Evolutionary conservation across 2,329 filamentous ascomycete genomes (phyloP).

Genomic region (Colletotrichum karsti): DNA sequence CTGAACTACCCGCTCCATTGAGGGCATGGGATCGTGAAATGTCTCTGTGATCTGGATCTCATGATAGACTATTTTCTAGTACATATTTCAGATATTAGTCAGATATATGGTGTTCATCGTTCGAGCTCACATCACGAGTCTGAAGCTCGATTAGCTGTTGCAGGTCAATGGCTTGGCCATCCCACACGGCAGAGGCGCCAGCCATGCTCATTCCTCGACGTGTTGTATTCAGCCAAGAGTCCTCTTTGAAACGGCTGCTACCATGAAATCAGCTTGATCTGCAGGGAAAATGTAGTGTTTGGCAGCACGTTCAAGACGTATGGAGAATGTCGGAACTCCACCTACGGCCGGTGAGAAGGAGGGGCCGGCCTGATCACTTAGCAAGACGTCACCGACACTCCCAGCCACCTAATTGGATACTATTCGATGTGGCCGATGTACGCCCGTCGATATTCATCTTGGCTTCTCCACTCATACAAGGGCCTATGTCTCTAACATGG

Average conservation of each 20-base stretch:
- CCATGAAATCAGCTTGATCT: neutral
- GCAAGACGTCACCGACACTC: neutral
- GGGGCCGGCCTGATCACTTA: constrained; percentile 6
- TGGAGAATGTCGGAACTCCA: constrained; percentile 17
- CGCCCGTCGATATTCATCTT: neutral
- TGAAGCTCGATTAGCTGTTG: neutral
- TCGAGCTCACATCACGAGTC: too few species aligned
- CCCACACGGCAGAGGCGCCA: neutral
- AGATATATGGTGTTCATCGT: too few species aligned
- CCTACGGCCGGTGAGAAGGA: neutral
- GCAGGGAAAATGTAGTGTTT: neutral
- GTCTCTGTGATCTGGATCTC: too few species aligned
- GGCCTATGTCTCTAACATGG: neutral
- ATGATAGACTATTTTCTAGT: too few species aligned
- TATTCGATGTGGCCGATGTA: neutral
- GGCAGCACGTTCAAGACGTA: neutral
- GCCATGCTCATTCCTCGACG: neutral
- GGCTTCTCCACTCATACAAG: neutral
- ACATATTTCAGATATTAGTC: too few species aligned
- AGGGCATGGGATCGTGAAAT: too few species aligned
- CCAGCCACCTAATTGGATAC: neutral
- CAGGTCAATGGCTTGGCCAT: neutral
- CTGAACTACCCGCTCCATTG: too few species aligned
- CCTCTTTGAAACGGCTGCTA: neutral
- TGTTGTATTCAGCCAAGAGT: neutral